Base-by-base conservation (phyloP, 2,329 filamentous ascomycete genomes). In the Aspergillus sp. region DNA sequence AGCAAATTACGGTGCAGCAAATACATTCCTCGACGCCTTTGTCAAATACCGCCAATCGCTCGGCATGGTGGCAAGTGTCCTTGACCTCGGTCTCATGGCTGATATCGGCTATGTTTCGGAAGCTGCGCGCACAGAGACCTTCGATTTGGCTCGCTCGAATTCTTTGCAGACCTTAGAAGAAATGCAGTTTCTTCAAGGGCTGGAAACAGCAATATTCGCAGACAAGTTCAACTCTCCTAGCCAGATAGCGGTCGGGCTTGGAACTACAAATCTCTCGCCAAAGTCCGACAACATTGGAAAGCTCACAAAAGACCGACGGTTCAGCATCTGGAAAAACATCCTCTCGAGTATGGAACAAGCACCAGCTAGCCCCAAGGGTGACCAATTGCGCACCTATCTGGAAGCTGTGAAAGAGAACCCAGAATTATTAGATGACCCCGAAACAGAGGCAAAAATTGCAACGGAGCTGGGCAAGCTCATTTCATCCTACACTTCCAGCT, bases 1-100 rank as follows among this genome's bases (percentile, higher is more conserved):
- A 46, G 66, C 76, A 3, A 75, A 72, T 51, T 74, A 75, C 43
- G 64, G 65, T 0, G 66, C 70, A 10, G 71, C 61, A 9, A 67
- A 65, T 49, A 58, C 65, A 5, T 74, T 63, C 54, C 58, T 71
- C 7, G 64, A 70, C 40, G 59, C 61, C 1, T 59, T 72, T 9
- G 62, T 60, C 1, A 47, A 49, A 10, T 62, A 66, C 38, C 65
- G 69, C 11, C 59, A 51, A 0, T 33, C 38, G 0, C 36, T 54
- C 3, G 65, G 67, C 9, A 51, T 65, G 2, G 38, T 52, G 13
- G 63, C 60, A 14, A 49, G 53, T 20, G 53, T 58, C 4, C 43
- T 70, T n/a, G 56, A 69, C 22, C 48, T 69, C 1, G 65, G 64
- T 0, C 44, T 61, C 1, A 59, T 69, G 48, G 50, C 42, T 3